Conservation (phyloP, 139 green algal species). For the Tetraselmis striata region DNA sequence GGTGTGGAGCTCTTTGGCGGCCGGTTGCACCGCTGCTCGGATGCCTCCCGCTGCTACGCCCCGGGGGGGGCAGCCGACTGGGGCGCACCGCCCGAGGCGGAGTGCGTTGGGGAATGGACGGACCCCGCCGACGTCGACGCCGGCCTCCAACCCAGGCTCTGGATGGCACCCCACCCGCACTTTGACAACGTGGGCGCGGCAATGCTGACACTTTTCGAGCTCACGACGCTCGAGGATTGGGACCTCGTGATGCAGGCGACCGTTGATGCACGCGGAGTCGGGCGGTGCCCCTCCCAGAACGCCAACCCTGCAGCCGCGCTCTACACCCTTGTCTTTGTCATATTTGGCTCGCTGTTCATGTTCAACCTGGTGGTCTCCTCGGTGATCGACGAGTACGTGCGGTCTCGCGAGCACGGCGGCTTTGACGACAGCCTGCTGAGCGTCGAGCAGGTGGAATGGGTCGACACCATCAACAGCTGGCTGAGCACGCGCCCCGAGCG, state of each 20-base stretch:
- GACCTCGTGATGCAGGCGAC: not conserved
- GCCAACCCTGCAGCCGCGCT: not conserved
- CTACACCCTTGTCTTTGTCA: not conserved
- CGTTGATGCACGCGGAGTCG: not conserved
- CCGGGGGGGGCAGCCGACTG: not conserved
- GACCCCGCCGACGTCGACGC: not conserved
- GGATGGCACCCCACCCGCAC: not conserved
- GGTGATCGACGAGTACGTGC: slow-evolving; percentile 36
- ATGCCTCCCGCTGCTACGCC: not conserved
- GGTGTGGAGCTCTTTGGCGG: slow-evolving; percentile 9
- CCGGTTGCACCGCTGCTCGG: not conserved
- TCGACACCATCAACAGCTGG: not conserved
- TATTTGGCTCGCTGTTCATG: slow-evolving; percentile 6
- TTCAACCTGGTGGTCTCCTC: slow-evolving; percentile 16
- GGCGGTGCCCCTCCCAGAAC: not conserved
- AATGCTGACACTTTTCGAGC: slow-evolving; percentile 12
- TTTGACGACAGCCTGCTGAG: slow-evolving; percentile 20
- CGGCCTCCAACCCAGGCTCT: not conserved
- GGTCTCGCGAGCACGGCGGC: slow-evolving; percentile 23
- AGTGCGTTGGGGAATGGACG: not conserved
- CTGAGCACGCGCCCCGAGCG: not conserved
- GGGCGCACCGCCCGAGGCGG: not conserved
- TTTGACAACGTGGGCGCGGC: slow-evolving; percentile 14
- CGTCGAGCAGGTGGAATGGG: slow-evolving; percentile 26
- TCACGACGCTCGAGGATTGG: slow-evolving; percentile 13